phyloP scores from a whole-genome alignment of 495 filamentous ascomycete genomes.

The Penicillium longicatenatum region DNA sequence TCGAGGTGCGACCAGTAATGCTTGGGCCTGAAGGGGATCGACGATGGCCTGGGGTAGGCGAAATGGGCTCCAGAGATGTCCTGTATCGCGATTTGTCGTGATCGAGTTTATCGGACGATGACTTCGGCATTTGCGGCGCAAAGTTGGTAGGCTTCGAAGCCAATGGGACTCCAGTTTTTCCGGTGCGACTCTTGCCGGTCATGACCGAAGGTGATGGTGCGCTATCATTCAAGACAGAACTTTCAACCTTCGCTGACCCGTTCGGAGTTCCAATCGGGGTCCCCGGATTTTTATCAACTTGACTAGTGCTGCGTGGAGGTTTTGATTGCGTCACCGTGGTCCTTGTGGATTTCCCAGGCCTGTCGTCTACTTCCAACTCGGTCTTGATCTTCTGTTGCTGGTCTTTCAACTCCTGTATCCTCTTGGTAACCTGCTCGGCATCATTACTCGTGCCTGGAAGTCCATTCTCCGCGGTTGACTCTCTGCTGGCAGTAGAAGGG shows the following conservation, averaged over 20 bases:
- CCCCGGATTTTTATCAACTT: constrained; percentile 22
- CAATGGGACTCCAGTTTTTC: constrained; percentile 42
- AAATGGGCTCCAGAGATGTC: constrained; percentile 41
- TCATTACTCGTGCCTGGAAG: constrained; percentile 37
- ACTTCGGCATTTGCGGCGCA: constrained; percentile 41
- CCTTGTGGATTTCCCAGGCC: constrained; percentile 35
- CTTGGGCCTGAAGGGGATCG: constrained; percentile 42
- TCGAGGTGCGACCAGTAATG: constrained; percentile 32
- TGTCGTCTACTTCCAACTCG: constrained; percentile 38
- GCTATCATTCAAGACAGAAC: constrained; percentile 54
- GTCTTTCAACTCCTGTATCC: constrained; percentile 55
- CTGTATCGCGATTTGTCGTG: constrained; percentile 38
- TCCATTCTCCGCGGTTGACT: constrained; percentile 35
- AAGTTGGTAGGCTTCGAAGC: constrained; percentile 46
- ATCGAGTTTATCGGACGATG: constrained; percentile 40
- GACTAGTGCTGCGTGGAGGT: constrained; percentile 28
- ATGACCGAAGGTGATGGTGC: constrained; percentile 70
- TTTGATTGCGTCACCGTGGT: constrained; percentile 29
- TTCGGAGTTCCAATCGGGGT: constrained; percentile 19
- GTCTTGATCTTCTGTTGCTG: constrained; percentile 51
- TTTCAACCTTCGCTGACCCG: constrained; percentile 14
- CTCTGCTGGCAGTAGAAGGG: constrained; percentile 42
- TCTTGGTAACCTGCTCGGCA: constrained; percentile 48
- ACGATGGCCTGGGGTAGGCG: constrained; percentile 40
- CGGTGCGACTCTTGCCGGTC: constrained; percentile 52